Percentiles rank a stretch among this genome's conserved stretches.
Evolutionary conservation across 148 eudicot species (phyloP).

Genomic region (Beta vulgaris): DNA sequence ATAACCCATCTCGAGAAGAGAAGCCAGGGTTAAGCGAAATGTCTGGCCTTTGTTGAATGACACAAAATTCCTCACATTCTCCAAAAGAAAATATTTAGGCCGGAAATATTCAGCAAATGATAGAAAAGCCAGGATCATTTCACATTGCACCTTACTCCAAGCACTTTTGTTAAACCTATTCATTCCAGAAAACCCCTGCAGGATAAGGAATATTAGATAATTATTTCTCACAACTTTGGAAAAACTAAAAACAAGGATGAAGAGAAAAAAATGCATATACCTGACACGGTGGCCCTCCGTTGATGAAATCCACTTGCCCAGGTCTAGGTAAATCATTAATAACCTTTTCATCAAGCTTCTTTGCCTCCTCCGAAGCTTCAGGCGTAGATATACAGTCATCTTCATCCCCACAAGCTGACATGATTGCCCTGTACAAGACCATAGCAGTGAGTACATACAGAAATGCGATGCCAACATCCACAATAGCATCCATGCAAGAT

Average conservation of each 20-base stretch:
- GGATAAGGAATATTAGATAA: conserved; percentile 2
- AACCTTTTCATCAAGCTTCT: conserved; percentile 52
- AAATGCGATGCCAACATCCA: conserved; percentile 1
- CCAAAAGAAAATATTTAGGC: conserved; percentile 72
- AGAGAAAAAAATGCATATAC: conserved; percentile 29
- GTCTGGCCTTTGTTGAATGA: conserved; percentile 92
- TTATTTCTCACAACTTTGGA: neutral
- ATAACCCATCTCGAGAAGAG: conserved; percentile 89
- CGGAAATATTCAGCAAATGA: conserved; percentile 82
- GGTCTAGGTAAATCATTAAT: conserved; percentile 65
- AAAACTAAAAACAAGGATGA: neutral
- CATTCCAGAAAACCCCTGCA: conserved; percentile 91
- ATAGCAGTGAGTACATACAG: conserved; percentile 1
- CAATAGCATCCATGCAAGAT: neutral
- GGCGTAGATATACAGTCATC: conserved; percentile 82
- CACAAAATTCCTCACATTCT: conserved; percentile 81
- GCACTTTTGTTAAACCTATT: conserved; percentile 76
- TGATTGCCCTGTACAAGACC: conserved; percentile 55
- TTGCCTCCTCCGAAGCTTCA: conserved; percentile 76
- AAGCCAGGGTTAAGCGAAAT: conserved; percentile 66
- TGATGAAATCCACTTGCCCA: conserved; percentile 93
- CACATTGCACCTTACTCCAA: conserved; percentile 91
- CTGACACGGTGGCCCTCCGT: conserved; percentile 99
- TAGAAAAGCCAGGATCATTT: conserved; percentile 79
- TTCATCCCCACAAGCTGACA: conserved; percentile 73